These are phyloP conservation scores for Agaricus subrufescens DNA, from an alignment of 768 basidiomycete species.

Conservation along the genomic window DNA sequence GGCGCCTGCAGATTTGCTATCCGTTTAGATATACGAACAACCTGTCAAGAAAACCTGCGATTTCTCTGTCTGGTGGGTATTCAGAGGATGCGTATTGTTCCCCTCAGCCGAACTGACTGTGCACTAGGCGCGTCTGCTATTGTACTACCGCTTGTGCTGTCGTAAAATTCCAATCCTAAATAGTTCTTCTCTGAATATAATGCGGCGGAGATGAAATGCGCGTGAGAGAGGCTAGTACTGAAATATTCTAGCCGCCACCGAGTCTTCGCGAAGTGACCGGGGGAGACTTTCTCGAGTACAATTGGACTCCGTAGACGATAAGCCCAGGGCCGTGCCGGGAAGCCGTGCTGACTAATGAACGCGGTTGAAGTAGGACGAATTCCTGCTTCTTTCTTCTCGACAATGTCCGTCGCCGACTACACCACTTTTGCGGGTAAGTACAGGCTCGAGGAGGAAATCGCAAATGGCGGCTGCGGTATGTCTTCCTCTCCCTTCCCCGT, in stretches of 20 bases:
- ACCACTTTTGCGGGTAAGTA: constrained; percentile 71
- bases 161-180: no score
- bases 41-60: constrained; percentile 40
- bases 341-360: constrained; percentile 10
- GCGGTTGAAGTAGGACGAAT: constrained; percentile 6
- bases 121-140: no score
- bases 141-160: no score
- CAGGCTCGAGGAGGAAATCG: constrained; percentile 74
- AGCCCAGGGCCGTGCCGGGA: not conserved
- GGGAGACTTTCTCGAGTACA: no score
- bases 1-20: not conserved
- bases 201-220: no score
- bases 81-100: not conserved
- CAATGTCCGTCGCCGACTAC: constrained; percentile 1
- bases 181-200: no score
- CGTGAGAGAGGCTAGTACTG: no score
- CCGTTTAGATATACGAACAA: not conserved
- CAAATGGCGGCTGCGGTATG: constrained; percentile 74
- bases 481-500: not conserved
- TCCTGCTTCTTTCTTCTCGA: not conserved
- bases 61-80: constrained; percentile 27
- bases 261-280: no score
- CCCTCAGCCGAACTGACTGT: not conserved
- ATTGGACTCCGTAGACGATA: no score
- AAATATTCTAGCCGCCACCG: no score